phyloP scores from a whole-genome alignment of 2,329 filamentous ascomycete species.

The Metarhizium anisopliae region DNA sequence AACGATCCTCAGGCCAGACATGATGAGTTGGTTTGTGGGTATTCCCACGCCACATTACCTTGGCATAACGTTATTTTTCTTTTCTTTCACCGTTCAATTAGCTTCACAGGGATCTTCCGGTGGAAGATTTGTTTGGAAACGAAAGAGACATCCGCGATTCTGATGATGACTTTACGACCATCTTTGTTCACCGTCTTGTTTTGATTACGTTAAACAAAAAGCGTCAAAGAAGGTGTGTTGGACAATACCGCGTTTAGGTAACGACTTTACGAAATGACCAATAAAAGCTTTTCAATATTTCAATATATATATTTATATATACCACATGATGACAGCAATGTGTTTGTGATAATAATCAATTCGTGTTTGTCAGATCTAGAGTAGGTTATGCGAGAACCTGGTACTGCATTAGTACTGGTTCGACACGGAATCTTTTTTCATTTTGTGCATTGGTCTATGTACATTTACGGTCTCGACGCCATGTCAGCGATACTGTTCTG shows the following conservation, averaged over 20 bases:
- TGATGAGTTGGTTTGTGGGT: slow-evolving; percentile 16
- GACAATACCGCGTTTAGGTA: slow-evolving; percentile 26
- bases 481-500: too few species aligned
- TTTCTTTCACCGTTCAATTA: slow-evolving; percentile 1
- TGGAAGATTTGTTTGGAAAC: slow-evolving; percentile 14
- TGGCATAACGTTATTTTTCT: slow-evolving; percentile 11
- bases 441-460: too few species aligned
- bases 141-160: slow-evolving; percentile 17
- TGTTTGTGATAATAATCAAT: too few species aligned
- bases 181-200: slow-evolving; percentile 13
- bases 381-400: background rate
- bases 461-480: too few species aligned
- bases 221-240: slow-evolving; percentile 22
- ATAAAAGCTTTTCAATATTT: slow-evolving; percentile 25
- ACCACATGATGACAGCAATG: background rate
- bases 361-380: too few species aligned
- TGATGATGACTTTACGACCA: slow-evolving; percentile 28
- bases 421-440: too few species aligned
- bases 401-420: too few species aligned
- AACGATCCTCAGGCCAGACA: slow-evolving; percentile 27
- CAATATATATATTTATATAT: background rate
- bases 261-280: slow-evolving; percentile 31
- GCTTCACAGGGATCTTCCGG: slow-evolving; percentile 10
- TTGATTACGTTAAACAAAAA: slow-evolving; percentile 18
- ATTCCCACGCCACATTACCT: slow-evolving; percentile 10